These are phyloP conservation scores for Gossypium herbaceum DNA, from an alignment of 345 rosid genomes.

Conservation along the genomic window DNA sequence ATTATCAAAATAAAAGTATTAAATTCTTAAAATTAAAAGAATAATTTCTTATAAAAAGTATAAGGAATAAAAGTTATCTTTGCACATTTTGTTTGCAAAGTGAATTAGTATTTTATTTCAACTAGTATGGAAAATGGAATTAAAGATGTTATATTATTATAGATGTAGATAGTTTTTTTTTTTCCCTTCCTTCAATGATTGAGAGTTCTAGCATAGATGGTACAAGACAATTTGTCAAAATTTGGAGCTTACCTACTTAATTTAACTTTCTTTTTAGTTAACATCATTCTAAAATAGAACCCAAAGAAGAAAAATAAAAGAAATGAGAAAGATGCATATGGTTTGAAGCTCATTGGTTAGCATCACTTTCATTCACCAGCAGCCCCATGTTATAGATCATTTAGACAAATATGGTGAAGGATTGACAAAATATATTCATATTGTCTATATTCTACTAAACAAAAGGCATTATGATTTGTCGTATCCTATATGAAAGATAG, in stretches of 20 bases:
- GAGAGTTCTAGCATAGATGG: neutral
- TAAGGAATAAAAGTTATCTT: no score
- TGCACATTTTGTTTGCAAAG: no score
- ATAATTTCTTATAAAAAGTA: no score
- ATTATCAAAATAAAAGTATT: no score
- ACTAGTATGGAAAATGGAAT: no score
- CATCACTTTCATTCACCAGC: slow-evolving; percentile 21
- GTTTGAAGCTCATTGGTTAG: slow-evolving; percentile 8
- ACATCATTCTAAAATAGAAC: neutral
- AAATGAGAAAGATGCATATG: slow-evolving; percentile 15
- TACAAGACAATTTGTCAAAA: neutral
- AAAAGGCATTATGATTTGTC: neutral
- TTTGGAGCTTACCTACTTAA: neutral
- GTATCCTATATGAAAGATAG: neutral
- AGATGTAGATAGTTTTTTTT: neutral
- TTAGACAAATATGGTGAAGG: slow-evolving; percentile 2
- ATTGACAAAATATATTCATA: neutral
- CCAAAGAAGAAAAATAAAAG: neutral
- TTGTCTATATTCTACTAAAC: neutral
- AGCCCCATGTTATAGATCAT: slow-evolving; percentile 12
- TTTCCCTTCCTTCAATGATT: neutral
- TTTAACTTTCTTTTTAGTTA: slow-evolving; percentile 3
- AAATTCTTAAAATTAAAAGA: no score
- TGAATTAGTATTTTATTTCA: no score
- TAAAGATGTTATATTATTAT: no score